phyloP scores from a whole-genome alignment of 257 asterid genomes.

The Buddleja alternifolia region DNA sequence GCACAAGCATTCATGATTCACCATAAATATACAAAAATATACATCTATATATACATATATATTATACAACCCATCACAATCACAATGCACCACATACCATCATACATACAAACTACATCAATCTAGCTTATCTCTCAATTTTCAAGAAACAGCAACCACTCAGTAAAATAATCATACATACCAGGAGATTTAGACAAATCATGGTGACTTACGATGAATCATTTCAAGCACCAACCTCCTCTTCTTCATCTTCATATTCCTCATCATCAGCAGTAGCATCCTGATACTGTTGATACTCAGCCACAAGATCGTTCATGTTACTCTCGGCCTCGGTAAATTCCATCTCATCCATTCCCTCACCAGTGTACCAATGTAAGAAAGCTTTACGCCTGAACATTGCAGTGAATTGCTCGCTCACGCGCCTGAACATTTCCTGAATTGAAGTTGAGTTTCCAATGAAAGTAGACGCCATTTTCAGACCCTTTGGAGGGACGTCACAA shows the following conservation, averaged over 20 bases:
- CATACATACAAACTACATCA: slow-evolving; percentile 10
- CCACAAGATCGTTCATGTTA: slow-evolving; percentile 48
- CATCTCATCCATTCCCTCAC: slow-evolving; percentile 51
- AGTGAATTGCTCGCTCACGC: slow-evolving; percentile 52
- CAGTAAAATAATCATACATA: slow-evolving; percentile 7
- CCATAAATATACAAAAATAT: neutral
- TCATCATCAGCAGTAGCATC: slow-evolving; percentile 46
- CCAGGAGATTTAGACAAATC: slow-evolving; percentile 1
- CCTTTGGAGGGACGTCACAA: slow-evolving; percentile 57
- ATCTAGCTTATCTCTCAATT: slow-evolving; percentile 4
- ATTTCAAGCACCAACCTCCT: slow-evolving; percentile 26
- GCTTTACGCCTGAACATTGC: slow-evolving; percentile 52
- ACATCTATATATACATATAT: too few species aligned
- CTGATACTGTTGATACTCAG: slow-evolving; percentile 48
- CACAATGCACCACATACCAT: slow-evolving; percentile 17
- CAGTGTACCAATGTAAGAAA: slow-evolving; percentile 49
- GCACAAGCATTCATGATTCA: slow-evolving; percentile 21
- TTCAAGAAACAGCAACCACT: slow-evolving; percentile 21
- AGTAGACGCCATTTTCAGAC: slow-evolving; percentile 47
- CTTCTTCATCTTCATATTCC: slow-evolving; percentile 36
- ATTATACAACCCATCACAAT: slow-evolving; percentile 28
- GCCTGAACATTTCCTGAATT: slow-evolving; percentile 48
- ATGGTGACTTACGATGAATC: neutral
- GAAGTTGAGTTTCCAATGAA: slow-evolving; percentile 53
- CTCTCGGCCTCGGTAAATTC: slow-evolving; percentile 50